phyloP scores from a whole-genome alignment of 1,139 yeast species.

The Protomyces arabidopsidicola region DNA sequence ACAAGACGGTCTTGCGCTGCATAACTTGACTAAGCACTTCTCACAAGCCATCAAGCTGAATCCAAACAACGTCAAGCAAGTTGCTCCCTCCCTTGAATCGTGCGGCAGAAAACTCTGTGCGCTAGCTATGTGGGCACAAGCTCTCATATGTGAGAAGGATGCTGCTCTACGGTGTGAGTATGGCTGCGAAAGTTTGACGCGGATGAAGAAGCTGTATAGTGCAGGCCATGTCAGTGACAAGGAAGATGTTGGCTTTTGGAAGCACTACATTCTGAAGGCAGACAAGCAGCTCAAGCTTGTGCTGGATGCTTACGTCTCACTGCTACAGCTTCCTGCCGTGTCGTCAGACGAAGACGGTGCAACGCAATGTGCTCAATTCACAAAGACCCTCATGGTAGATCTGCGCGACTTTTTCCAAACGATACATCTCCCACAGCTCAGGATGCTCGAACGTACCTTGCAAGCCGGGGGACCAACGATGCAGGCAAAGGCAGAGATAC shows the following conservation, averaged over 20 bases:
- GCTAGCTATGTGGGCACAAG: slow-evolving; percentile 23
- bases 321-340: not conserved
- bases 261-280: slow-evolving; percentile 14
- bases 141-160: slow-evolving; percentile 5
- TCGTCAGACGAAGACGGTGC: not conserved
- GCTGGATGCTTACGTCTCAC: slow-evolving; percentile 1
- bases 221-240: slow-evolving; percentile 5
- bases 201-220: slow-evolving; percentile 12
- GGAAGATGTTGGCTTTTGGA: slow-evolving; percentile 26
- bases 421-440: not conserved
- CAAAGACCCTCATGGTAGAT: slow-evolving; percentile 10
- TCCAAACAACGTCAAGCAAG: not conserved
- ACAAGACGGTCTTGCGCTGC: slow-evolving; percentile 23
- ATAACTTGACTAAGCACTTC: slow-evolving; percentile 11
- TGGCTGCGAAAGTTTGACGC: slow-evolving; percentile 4
- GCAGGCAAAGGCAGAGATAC: slow-evolving; percentile 17
- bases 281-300: slow-evolving; percentile 11
- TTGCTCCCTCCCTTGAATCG: slow-evolving; percentile 6
- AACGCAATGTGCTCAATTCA: not conserved
- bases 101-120: slow-evolving; percentile 19
- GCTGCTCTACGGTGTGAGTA: slow-evolving; percentile 5
- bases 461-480: slow-evolving; percentile 2
- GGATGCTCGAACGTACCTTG: not conserved
- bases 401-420: slow-evolving; percentile 6
- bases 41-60: slow-evolving; percentile 2